Evolutionary conservation across 2,329 filamentous ascomycete genomes (phyloP).

Genomic region (Ceratocystis cacaofunesta): DNA sequence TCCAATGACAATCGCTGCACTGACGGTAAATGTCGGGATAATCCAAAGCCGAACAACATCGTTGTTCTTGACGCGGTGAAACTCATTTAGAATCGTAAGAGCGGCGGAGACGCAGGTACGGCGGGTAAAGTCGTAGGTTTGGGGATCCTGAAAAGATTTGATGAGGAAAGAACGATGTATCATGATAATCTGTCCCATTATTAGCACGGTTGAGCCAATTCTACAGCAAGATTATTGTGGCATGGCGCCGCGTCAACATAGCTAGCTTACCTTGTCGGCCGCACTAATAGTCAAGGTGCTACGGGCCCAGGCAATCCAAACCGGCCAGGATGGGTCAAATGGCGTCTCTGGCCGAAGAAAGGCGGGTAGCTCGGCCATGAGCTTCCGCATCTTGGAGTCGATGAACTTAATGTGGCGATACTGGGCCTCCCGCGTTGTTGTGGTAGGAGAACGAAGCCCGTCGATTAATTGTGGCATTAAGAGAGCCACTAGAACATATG

Average conservation of each 20-base stretch:
- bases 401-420: constrained; percentile 12
- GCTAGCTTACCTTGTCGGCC: constrained; percentile 13
- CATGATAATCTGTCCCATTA: constrained; percentile 12
- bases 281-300: constrained; percentile 16
- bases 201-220: not conserved
- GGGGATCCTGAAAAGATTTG: constrained; percentile 14
- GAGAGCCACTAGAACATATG: constrained; percentile 9
- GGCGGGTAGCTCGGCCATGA: constrained; percentile 8
- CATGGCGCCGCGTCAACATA: not conserved
- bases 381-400: constrained; percentile 7
- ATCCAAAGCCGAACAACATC: constrained; percentile 16
- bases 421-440: constrained; percentile 11
- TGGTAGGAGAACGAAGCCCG: constrained; percentile 11
- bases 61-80: constrained; percentile 12
- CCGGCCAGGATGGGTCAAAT: constrained; percentile 11
- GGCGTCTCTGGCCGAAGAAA: constrained; percentile 9
- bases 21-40: constrained; percentile 16
- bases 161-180: constrained; percentile 16
- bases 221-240: too few relatives aligned
- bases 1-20: constrained; percentile 13
- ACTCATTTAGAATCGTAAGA: constrained; percentile 13
- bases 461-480: constrained; percentile 15
- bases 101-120: constrained; percentile 13
- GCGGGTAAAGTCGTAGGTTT: constrained; percentile 13
- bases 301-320: constrained; percentile 15